phyloP scores from a whole-genome alignment of 1,139 yeast species.

The Spencermartinsiella ligniputridi region DNA sequence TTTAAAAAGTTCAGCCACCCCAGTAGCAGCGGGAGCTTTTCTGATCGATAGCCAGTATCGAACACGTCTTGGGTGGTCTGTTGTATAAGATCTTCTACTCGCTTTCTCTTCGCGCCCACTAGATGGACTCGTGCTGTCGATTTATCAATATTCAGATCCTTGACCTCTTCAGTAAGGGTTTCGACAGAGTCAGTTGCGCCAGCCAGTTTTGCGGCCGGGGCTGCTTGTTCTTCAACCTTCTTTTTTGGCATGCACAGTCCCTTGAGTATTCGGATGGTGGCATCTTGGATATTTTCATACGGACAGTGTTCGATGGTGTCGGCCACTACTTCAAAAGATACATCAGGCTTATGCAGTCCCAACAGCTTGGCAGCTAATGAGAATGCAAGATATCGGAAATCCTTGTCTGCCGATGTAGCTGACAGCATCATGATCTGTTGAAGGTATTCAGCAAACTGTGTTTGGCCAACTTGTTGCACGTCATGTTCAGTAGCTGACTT shows the following conservation, averaged over 20 bases:
- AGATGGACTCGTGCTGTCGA: slow-evolving; percentile 37
- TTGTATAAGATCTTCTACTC: slow-evolving; percentile 41
- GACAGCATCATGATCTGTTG: slow-evolving; percentile 42
- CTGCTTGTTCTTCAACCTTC: background rate
- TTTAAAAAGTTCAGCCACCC: slow-evolving; percentile 54
- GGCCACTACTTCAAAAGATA: slow-evolving; percentile 54
- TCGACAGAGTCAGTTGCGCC: slow-evolving; percentile 6
- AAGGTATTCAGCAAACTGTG: slow-evolving; percentile 39
- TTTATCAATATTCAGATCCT: slow-evolving; percentile 10
- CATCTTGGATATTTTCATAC: slow-evolving; percentile 52
- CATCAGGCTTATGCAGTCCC: slow-evolving; percentile 51
- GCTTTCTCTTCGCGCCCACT: slow-evolving; percentile 37
- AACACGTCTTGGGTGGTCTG: slow-evolving; percentile 30
- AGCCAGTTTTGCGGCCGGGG: background rate
- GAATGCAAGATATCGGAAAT: slow-evolving; percentile 27
- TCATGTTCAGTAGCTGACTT: slow-evolving; percentile 30
- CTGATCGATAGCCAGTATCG: slow-evolving; percentile 18
- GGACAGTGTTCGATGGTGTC: slow-evolving; percentile 73
- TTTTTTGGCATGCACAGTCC: slow-evolving; percentile 38
- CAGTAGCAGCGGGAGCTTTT: slow-evolving; percentile 43
- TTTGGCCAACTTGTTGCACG: slow-evolving; percentile 24
- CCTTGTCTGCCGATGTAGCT: slow-evolving; percentile 31
- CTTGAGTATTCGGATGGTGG: slow-evolving; percentile 62
- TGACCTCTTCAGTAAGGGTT: slow-evolving; percentile 4
- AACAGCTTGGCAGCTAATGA: slow-evolving; percentile 37